Evolutionary conservation across 768 basidiomycete species (phyloP), one percentile per base, ranked within the genome.

Genomic region (Boletellus sp.): DNA sequence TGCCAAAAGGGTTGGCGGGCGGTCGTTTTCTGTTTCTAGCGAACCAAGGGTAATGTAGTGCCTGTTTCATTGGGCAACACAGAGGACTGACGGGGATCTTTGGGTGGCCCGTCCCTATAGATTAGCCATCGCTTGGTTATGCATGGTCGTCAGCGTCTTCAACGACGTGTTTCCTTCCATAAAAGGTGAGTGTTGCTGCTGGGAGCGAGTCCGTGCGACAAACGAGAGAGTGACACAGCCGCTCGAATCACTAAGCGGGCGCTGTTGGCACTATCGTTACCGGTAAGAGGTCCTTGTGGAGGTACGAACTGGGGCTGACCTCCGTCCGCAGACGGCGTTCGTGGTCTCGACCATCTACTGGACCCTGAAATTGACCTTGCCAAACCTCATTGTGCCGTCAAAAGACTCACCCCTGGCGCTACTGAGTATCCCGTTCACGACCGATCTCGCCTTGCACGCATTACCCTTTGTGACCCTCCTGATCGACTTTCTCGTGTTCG

Each of bases 1-100:
- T n/a, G n/a, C n/a, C n/a, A n/a, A 33, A 65, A n/a, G 45, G 49
- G 50, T 1, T 70, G 65, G 53, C 74, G 54, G 85, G 85, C 2
- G 87, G 87, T 1, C 80, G 82, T 55, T 77, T 75, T 41, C 84
- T 85, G 63, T 92, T 79, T 60, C 70, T 92, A 47, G 92, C 90
- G 1, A 86, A 90, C 56, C 81, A 88, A 67, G 87, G 86, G 88
- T 63, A 42, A 43, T 6, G 20, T 40, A 2, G 10, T 19, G 16
- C 28, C 31, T 11, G 10, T 32, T n/a, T n/a, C 23, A 7, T 7
- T 2, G 23, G 9, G 16, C 13, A 15, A 23, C 34, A n/a, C n/a
- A 12, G 41, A 48, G 10, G 16, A 11, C 50, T 55, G 12, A 57
- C 45, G n/a, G n/a, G n/a, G n/a, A n/a, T n/a, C 6, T 19, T 28